A percentile compares a stretch with the other conserved stretches of the same genome.
Evolutionary conservation across 495 filamentous ascomycete species (phyloP).

Genomic region (Evansstolkia leycettana): DNA sequence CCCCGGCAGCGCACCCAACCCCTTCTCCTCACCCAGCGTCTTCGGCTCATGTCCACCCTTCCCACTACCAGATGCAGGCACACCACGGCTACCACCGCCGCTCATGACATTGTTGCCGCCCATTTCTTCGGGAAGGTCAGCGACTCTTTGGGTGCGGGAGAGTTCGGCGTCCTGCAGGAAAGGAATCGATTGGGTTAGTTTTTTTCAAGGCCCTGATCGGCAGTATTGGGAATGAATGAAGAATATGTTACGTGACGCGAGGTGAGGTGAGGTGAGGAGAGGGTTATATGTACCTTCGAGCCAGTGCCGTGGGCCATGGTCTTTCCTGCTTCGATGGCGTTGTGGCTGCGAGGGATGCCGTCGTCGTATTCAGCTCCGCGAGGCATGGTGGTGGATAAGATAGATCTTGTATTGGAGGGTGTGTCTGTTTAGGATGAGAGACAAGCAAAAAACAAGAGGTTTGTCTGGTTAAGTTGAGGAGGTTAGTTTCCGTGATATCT

Average conservation of each 20-base stretch:
- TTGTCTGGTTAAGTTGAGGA: background rate
- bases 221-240: background rate
- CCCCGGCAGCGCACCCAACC: constrained; percentile 13
- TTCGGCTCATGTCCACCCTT: constrained; percentile 34
- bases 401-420: too few species aligned
- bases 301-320: constrained; percentile 31
- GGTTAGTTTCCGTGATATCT: background rate
- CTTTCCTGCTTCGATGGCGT: constrained; percentile 33
- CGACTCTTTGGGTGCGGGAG: constrained; percentile 27
- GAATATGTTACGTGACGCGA: background rate
- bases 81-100: constrained; percentile 13
- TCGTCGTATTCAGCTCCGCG: constrained; percentile 40
- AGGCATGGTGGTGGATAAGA: constrained; percentile 23
- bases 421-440: too few species aligned
- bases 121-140: constrained; percentile 29
- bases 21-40: constrained; percentile 27
- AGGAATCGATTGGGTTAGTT: background rate
- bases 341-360: constrained; percentile 35
- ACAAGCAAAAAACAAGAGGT: too few species aligned
- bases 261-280: background rate
- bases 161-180: constrained; percentile 28
- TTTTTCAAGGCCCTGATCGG: background rate
- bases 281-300: constrained; percentile 17
- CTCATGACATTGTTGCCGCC: constrained; percentile 13
- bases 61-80: constrained; percentile 15